phyloP scores from a whole-genome alignment of 2,329 filamentous ascomycete species.

The Aspergillus pseudoterreus region DNA sequence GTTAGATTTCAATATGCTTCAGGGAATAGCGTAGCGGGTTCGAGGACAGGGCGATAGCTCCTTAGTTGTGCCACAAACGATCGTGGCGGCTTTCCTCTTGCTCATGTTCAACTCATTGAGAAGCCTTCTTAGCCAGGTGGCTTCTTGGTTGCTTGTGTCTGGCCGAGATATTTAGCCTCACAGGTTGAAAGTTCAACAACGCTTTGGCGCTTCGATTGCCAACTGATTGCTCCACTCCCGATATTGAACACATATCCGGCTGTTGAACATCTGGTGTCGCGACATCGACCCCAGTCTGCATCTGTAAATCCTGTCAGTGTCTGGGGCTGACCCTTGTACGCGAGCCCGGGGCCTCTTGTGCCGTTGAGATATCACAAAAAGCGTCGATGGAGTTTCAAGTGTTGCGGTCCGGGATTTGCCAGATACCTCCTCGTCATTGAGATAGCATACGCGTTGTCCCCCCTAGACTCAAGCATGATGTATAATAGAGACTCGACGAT shows the following conservation, averaged over 20 bases:
- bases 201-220: conserved; percentile 3
- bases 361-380: conserved; percentile 3
- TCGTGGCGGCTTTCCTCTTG: not conserved
- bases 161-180: conserved; percentile 1
- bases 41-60: conserved; percentile 1
- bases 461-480: conserved; percentile 2
- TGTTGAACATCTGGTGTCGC: too few species aligned
- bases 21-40: not conserved
- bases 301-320: not conserved
- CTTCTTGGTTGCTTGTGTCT: conserved; percentile 4
- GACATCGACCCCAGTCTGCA: too few species aligned
- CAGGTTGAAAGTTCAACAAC: not conserved
- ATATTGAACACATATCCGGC: too few species aligned
- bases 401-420: conserved; percentile 1
- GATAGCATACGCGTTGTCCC: conserved; percentile 1
- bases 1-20: conserved; percentile 2
- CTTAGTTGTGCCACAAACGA: conserved; percentile 2
- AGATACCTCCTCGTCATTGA: not conserved
- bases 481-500: conserved; percentile 1
- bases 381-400: not conserved
- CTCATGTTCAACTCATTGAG: conserved; percentile 1
- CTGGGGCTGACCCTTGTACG: conserved; percentile 1
- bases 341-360: not conserved
- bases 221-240: conserved; percentile 3
- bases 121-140: conserved; percentile 2